Evolutionary conservation across 106 monocot species (phyloP).

Genomic region (Gastrodia elata): DNA sequence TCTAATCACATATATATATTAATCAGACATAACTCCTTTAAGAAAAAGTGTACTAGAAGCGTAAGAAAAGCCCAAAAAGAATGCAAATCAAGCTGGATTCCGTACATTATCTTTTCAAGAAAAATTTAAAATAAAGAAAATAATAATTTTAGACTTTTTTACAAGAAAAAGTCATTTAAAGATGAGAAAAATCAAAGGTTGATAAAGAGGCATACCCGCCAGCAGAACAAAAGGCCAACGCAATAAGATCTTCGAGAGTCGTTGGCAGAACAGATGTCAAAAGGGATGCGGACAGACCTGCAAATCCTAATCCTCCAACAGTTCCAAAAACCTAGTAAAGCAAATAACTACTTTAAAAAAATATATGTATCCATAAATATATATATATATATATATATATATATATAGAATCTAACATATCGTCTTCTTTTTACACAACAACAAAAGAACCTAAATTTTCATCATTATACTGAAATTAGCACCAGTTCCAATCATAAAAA

Average conservation of each 20-base stretch:
- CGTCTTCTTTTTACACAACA: too few relatives aligned
- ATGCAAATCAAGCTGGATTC: not conserved
- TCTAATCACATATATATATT: too few relatives aligned
- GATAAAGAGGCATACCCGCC: conserved; percentile 58
- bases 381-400: not conserved
- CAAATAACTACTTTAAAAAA: not conserved
- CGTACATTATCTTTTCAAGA: not conserved
- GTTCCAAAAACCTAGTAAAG: conserved; percentile 63
- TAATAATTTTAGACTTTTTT: not conserved
- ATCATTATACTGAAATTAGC: too few relatives aligned
- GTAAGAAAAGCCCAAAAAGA: not conserved
- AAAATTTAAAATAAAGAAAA: not conserved
- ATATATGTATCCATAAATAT: not conserved
- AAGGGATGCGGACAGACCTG: conserved; percentile 93
- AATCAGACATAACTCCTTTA: not conserved
- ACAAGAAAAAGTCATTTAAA: not conserved
- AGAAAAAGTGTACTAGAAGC: not conserved
- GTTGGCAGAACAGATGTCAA: conserved; percentile 90
- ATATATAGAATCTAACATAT: too few relatives aligned
- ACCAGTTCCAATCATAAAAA: too few relatives aligned
- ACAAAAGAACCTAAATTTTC: too few relatives aligned
- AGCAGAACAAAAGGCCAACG: conserved; percentile 73
- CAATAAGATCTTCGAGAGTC: conserved; percentile 90
- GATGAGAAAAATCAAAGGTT: not conserved
- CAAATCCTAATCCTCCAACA: conserved; percentile 82